These are phyloP conservation scores for Talaromyces stipitatus DNA, from an alignment of 495 filamentous ascomycete genomes.

Conservation along the genomic window DNA sequence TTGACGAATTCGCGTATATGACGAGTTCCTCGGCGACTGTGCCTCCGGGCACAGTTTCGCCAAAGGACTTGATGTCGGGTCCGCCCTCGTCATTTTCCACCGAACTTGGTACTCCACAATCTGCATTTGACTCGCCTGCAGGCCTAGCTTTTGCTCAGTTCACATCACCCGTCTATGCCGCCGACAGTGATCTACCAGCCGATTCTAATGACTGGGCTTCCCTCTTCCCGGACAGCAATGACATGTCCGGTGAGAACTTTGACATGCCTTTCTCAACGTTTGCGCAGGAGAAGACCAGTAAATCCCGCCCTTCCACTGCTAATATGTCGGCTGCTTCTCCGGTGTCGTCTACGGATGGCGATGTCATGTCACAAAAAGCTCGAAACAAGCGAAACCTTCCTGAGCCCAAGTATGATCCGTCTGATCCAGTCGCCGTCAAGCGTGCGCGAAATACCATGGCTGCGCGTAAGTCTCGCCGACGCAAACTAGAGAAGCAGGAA, in stretches of 20 bases:
- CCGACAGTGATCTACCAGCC: slow-evolving; percentile 25
- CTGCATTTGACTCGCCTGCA: slow-evolving; percentile 67
- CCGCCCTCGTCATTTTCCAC: slow-evolving; percentile 80
- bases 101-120: slow-evolving; percentile 73
- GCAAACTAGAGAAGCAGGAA: slow-evolving; percentile 64
- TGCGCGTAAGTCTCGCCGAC: slow-evolving; percentile 86
- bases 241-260: slow-evolving; percentile 36
- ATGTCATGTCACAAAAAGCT: slow-evolving; percentile 34
- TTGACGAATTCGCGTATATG: slow-evolving; percentile 18
- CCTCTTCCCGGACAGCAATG: slow-evolving; percentile 44
- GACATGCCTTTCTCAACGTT: slow-evolving; percentile 7
- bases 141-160: slow-evolving; percentile 50
- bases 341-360: slow-evolving; percentile 26
- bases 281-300: neutral
- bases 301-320: slow-evolving; percentile 25
- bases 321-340: slow-evolving; percentile 8
- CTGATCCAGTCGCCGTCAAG: slow-evolving; percentile 78
- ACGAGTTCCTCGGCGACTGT: slow-evolving; percentile 23
- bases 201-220: slow-evolving; percentile 36
- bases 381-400: slow-evolving; percentile 39
- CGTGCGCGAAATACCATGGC: slow-evolving; percentile 93
- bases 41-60: slow-evolving; percentile 65
- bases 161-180: slow-evolving; percentile 57
- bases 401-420: slow-evolving; percentile 46
- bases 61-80: slow-evolving; percentile 76